Conservation (phyloP, 495 filamentous ascomycete genomes). For the Podospora appendiculata region DNA sequence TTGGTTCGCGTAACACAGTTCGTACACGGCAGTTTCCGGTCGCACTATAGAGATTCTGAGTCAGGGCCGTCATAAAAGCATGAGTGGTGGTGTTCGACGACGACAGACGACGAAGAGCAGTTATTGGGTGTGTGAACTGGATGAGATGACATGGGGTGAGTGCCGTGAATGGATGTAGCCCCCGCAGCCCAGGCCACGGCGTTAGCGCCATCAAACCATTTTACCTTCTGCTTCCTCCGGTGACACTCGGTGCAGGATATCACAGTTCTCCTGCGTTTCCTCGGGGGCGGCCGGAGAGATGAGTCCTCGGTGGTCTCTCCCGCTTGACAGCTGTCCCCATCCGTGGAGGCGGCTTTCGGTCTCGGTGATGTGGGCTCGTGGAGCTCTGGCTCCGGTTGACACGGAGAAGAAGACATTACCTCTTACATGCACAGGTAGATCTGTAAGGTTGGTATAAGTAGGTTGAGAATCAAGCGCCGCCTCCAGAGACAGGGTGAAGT, state of each 20-base stretch:
- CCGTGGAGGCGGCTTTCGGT: no score
- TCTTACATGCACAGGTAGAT: no score
- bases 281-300: slow-evolving; percentile 1
- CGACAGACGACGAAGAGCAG: no score
- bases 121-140: no score
- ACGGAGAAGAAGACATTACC: no score
- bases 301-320: not conserved
- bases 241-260: slow-evolving; percentile 59
- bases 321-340: no score
- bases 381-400: no score
- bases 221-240: slow-evolving; percentile 54
- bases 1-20: slow-evolving; percentile 51
- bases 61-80: not conserved
- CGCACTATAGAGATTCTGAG: slow-evolving; percentile 33
- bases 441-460: no score
- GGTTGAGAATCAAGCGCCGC: no score
- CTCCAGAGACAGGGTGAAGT: no score
- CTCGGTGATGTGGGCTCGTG: no score
- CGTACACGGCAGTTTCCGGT: slow-evolving; percentile 52
- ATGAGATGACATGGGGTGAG: not conserved
- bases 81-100: not conserved
- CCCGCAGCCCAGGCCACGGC: not conserved
- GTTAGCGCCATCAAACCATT: not conserved
- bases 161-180: not conserved
- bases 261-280: slow-evolving; percentile 52